Percentiles rank a stretch among this genome's conserved stretches.
Evolutionary conservation across 1,284 basidiomycete genomes (phyloP).

Genomic region (Puccinia coronata): DNA sequence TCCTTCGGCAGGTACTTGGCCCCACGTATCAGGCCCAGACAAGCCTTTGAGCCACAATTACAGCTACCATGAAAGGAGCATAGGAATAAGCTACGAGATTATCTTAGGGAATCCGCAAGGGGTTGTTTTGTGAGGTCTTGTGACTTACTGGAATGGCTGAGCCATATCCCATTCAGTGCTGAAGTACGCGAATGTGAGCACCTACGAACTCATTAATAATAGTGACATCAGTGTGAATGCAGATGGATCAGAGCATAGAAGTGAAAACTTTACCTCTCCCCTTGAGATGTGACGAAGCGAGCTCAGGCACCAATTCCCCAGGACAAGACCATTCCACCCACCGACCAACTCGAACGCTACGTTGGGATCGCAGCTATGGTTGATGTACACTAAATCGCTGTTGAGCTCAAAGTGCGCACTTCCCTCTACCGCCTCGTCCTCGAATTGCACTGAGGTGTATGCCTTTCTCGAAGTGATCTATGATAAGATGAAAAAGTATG

Average conservation of each 20-base stretch:
- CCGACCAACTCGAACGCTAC: constrained; percentile 63
- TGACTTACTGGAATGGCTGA: constrained; percentile 67
- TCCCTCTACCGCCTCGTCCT: constrained; percentile 57
- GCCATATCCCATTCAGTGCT: constrained; percentile 73
- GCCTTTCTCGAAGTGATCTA: constrained; percentile 16
- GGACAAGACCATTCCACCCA: constrained; percentile 57
- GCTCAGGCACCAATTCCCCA: constrained; percentile 62
- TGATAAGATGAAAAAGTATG: too few relatives aligned
- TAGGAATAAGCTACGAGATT: neutral
- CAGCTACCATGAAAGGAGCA: neutral
- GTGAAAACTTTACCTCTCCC: constrained; percentile 60
- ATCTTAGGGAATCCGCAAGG: neutral
- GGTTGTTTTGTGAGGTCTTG: neutral
- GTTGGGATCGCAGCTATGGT: constrained; percentile 70
- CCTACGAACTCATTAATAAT: constrained; percentile 6
- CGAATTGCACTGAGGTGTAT: constrained; percentile 36
- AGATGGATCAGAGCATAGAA: neutral
- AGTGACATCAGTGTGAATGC: too few relatives aligned
- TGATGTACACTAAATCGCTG: constrained; percentile 69
- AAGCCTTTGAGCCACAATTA: constrained; percentile 14
- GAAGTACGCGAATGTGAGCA: constrained; percentile 68
- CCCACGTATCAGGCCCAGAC: constrained; percentile 26
- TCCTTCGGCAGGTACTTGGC: constrained; percentile 11
- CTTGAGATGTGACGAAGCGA: constrained; percentile 58
- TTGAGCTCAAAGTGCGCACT: constrained; percentile 65